phyloP scores from a whole-genome alignment of 768 basidiomycete species.

The Mycena galopus region DNA sequence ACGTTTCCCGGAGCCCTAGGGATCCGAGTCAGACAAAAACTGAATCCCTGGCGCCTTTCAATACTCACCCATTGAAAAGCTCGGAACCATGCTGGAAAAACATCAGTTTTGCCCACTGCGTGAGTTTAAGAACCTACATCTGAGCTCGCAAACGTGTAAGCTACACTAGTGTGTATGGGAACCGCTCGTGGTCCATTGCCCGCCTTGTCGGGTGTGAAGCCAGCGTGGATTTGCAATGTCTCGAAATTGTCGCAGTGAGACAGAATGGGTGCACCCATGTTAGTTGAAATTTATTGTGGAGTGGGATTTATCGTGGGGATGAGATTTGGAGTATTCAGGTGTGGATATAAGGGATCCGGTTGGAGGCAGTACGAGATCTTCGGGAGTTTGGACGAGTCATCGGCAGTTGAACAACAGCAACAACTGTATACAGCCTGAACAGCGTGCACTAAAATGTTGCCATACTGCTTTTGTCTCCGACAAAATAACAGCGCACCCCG shows the following conservation, averaged over 20 bases:
- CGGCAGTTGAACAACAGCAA: not conserved
- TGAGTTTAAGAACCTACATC: slow-evolving; percentile 8
- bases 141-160: slow-evolving; percentile 24
- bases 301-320: not conserved
- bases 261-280: slow-evolving; percentile 8
- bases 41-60: not conserved
- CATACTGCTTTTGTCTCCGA: too few species aligned
- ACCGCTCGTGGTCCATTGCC: slow-evolving; percentile 28
- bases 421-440: not conserved
- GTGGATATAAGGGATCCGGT: not conserved
- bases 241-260: too few species aligned
- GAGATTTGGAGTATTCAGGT: not conserved
- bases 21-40: not conserved
- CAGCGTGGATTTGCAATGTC: slow-evolving; percentile 26
- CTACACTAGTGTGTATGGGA: slow-evolving; percentile 20
- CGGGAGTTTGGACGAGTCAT: too few species aligned
- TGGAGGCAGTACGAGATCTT: not conserved
- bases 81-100: slow-evolving; percentile 25
- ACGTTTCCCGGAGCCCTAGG: slow-evolving; percentile 16
- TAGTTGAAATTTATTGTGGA: too few species aligned
- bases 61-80: slow-evolving; percentile 25
- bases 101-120: not conserved
- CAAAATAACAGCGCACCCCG: too few species aligned
- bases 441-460: too few species aligned
- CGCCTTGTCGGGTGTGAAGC: slow-evolving; percentile 15